Percentiles rank a stretch among this genome's conserved stretches.
phyloP scores from a whole-genome alignment of 306 rosid genomes.

The Phaseolus lunatus region DNA sequence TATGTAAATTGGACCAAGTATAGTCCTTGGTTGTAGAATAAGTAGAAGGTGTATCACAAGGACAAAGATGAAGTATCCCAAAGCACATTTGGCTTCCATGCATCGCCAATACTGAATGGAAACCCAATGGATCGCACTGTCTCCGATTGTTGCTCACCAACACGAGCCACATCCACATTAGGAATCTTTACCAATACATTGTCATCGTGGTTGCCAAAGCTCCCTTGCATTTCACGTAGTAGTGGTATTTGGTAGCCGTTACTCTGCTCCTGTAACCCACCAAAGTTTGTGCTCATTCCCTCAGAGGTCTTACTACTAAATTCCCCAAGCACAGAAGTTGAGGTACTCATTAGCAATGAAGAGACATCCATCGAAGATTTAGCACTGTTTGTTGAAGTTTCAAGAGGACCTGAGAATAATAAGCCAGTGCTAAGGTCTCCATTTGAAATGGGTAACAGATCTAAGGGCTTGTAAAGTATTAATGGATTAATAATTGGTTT shows the following conservation, averaged over 20 bases:
- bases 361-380: slow-evolving; percentile 59
- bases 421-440: slow-evolving; percentile 52
- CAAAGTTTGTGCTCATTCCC: slow-evolving; percentile 38
- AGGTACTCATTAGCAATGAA: slow-evolving; percentile 71
- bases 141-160: slow-evolving; percentile 53
- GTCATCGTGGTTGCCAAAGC: slow-evolving; percentile 27
- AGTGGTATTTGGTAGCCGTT: slow-evolving; percentile 47
- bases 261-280: slow-evolving; percentile 54
- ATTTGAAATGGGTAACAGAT: slow-evolving; percentile 52
- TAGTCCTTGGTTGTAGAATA: slow-evolving; percentile 63
- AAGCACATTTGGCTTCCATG: slow-evolving; percentile 74
- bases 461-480: slow-evolving; percentile 48
- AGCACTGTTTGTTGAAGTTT: slow-evolving; percentile 35
- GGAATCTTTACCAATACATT: slow-evolving; percentile 52
- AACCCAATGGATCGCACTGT: slow-evolving; percentile 54
- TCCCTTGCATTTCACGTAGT: slow-evolving; percentile 47
- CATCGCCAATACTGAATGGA: slow-evolving; percentile 61
- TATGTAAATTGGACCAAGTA: slow-evolving; percentile 43
- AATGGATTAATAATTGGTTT: slow-evolving; percentile 54
- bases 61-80: slow-evolving; percentile 83
- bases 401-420: slow-evolving; percentile 54
- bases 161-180: slow-evolving; percentile 44
- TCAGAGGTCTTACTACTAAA: slow-evolving; percentile 37
- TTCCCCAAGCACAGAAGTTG: slow-evolving; percentile 70
- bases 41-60: slow-evolving; percentile 66